Evolutionary conservation across 805 yeast genomes (phyloP), one percentile per base, ranked within the genome.

Genomic region (Yamadazyma olivae): DNA sequence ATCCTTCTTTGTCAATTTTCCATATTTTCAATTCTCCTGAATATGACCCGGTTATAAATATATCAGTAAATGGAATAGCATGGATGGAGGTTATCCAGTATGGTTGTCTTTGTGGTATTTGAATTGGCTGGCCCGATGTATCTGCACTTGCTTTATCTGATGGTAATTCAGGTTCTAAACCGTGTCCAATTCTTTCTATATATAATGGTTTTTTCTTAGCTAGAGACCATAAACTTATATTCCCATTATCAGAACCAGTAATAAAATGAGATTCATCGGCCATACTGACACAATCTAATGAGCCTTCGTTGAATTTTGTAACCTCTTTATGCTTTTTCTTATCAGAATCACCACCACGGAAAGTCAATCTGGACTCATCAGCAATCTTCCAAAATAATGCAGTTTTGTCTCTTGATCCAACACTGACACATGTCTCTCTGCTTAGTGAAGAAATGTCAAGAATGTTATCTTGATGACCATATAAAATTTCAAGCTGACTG

Each of bases 301-400:
- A 80, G 9, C 98, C 98, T 57, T 93, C 97, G 28, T 77, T 65
- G 19, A 19, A 36, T 7, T 35, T 19, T 13, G 31, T 31, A 3
- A 29, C 48, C 3, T 27, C 45, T 50, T 45, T 55, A 62, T 46
- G 62, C 46, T 50, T 61, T 44, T 53, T 58, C 58, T 59, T 69
- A 48, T 64, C 77, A 12, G 60, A 61, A 52, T 88, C 96, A 40
- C 95, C 95, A 43, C 95, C 96, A 55, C 96, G 76, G 59, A 91
- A 91, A 0, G 96, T 89, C 51, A 93, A 74, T 54, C 97, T 78
- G 1, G 95, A 80, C 63, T 93, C 99, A 51, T 93, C 99, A 17
- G 95, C 79, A 46, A 93, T 88, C 58, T 93, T 93, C 99, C 99
- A 93, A 50, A 86, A 69, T 82, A 95, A 83, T 7, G 91, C 96